Base-by-base conservation (phyloP, 208 protist species). In the Leptomonas seymouri region DNA sequence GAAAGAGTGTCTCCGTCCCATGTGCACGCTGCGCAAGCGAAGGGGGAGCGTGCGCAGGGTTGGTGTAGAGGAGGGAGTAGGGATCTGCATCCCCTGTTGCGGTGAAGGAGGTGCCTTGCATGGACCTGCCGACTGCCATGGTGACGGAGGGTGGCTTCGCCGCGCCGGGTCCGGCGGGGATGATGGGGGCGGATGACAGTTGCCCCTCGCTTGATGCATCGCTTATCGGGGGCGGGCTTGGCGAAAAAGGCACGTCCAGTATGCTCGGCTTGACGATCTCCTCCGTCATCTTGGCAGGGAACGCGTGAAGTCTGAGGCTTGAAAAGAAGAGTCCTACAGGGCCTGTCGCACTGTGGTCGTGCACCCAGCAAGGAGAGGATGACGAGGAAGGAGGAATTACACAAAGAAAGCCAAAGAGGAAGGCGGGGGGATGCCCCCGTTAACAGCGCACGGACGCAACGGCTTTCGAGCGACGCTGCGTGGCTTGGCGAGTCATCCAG, bases 1-100 rank as follows among this genome's bases (percentile, higher is more conserved):
- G 60, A 31, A 90, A 87, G 28, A 87, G 72, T 36, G 81, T 65
- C 45, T 72, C 70, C 9, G 53, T 55, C 15, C 67, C 42, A 27
- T 66, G 18, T 27, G 44, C 44, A 31, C 78, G 67, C 25, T 72
- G 56, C 16, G 46, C 46, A 20, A 84, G 70, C 30, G 62, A 72
- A 11, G 65, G 34, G 6, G 71, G 67, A 42, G 55, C 31, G 41
- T 71, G 48, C 12, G 41, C 44, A 0, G 71, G 71, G 23, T 67
- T 67, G 7, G 53, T 48, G 71, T 53, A 77, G 42, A 77, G 46
- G 14, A 71, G 55, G 9, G 71, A 56, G 23, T 60, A 46, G 23
- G 62, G 71, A 36, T 81, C 61, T 4, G 48, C 31, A 7, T 60
- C 62, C 25, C 58, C 18, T 3, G 50, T 18, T 0, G 64, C 49